Percentiles rank a stretch among this genome's conserved stretches.
phyloP scores from a whole-genome alignment of 2,329 filamentous ascomycete genomes.

The Exophiala alcalophila region DNA sequence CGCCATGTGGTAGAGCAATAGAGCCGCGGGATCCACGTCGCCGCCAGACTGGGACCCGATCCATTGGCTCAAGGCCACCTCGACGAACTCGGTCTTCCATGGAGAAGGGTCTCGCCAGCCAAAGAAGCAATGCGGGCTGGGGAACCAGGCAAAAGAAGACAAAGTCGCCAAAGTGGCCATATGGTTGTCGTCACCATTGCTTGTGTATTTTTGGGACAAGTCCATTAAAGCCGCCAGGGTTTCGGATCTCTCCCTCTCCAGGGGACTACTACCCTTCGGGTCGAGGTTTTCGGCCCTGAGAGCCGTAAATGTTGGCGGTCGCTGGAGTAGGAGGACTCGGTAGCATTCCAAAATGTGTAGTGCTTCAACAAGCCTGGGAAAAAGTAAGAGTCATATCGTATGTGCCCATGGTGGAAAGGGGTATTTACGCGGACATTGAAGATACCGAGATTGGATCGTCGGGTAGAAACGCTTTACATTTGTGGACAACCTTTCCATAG shows the following conservation, averaged over 20 bases:
- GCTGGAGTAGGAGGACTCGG: constrained; percentile 1
- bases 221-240: too few species aligned
- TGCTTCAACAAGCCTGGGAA: constrained; percentile 3
- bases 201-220: not conserved
- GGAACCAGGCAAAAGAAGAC: constrained; percentile 1
- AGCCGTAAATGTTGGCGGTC: not conserved
- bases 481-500: not conserved
- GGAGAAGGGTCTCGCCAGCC: not conserved
- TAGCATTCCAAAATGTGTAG: constrained; percentile 4
- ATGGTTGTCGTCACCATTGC: not conserved
- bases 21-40: not conserved
- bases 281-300: not conserved
- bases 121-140: not conserved
- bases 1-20: constrained; percentile 6
- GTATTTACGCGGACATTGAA: too few species aligned
- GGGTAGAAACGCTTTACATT: not conserved
- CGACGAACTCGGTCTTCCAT: constrained; percentile 11
- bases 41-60: not conserved
- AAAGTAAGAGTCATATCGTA: not conserved
- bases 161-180: too few species aligned
- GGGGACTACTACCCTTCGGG: not conserved
- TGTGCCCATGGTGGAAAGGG: too few species aligned
- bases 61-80: constrained; percentile 8
- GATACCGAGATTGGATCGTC: too few species aligned
- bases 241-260: not conserved